Evolutionary conservation across 768 basidiomycete genomes (phyloP), one percentile per base, ranked within the genome.

Genomic region (Tubosaeta sp.): DNA sequence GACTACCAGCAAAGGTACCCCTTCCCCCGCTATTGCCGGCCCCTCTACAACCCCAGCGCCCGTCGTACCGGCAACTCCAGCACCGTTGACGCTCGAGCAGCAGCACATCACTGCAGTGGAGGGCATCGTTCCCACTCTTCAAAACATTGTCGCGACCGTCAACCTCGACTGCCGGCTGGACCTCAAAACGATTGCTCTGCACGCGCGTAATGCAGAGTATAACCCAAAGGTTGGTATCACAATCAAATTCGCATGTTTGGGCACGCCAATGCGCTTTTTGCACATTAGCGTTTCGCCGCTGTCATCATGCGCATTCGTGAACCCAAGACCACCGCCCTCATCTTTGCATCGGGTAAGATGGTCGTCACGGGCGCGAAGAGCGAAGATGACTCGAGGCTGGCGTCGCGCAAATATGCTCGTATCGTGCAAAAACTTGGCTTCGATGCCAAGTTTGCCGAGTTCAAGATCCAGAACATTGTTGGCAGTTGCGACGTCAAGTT

Each of bases 271-370:
- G 81, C 82, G 75, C 75, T n/a, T 77, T 65, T 73, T 76, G 75
- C 74, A 75, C 78, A 73, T 76, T 72, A 99, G 97, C 97, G 97
- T 87, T 99, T 99, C 78, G 97, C 95, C 62, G 97, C 97, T 55
- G 97, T 98, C 61, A 98, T 99, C 75, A 99, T 99, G 97, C 92
- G 97, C 72, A 98, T 99, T 67, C 94, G 97, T 61, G 97, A 98
- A 63, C 97, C 97, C 46, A 99, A 99, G 80, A 99, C 97, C 54
- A 99, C 97, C 47, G 97, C 95, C 22, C 84, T 99, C 61, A 98
- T 99, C 72, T 99, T 99, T 72, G 97, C 97, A 32, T 95, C 93
- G 52, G 97, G 97, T 67, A 99, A 98, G 83, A 98, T 99, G 91
- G 97, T 99, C 70, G 95, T 98, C 53, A 98, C 97, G 37, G 97